A percentile compares a stretch with the other conserved stretches of the same genome.
Evolutionary conservation across 495 filamentous ascomycete genomes (phyloP).

Genomic region (Thozetella sp.): DNA sequence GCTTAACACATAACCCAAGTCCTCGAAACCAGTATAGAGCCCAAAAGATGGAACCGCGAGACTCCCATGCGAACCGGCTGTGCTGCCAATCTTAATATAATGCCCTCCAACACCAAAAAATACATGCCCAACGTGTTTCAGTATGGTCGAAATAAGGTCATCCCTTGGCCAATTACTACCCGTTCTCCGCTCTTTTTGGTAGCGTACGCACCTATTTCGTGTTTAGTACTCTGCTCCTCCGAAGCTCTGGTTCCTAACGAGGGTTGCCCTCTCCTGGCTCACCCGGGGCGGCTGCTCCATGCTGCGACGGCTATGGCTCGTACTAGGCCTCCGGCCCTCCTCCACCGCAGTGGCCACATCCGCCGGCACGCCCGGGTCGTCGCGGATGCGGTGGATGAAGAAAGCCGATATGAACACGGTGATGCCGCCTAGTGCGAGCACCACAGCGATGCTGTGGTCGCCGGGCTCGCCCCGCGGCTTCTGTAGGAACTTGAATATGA

Average conservation of each 20-base stretch:
- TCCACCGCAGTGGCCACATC: conserved; percentile 37
- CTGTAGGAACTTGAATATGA: conserved; percentile 80
- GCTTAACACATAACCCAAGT: no score
- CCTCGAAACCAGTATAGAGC: no score
- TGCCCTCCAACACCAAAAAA: no score
- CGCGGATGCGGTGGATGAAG: conserved; percentile 52
- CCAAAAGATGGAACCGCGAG: no score
- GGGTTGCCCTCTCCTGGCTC: conserved; percentile 41
- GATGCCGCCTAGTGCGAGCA: conserved; percentile 77
- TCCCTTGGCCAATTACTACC: background rate
- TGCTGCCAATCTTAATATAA: no score
- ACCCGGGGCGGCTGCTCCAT: conserved; percentile 32
- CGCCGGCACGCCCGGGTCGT: conserved; percentile 35
- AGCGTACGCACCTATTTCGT: background rate
- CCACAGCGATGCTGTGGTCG: conserved; percentile 85
- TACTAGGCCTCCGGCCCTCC: conserved; percentile 30
- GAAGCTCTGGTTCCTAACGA: conserved; percentile 47
- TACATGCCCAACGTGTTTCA: no score
- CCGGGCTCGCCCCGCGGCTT: conserved; percentile 80
- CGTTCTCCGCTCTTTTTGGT: background rate
- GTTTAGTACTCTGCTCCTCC: conserved; percentile 43
- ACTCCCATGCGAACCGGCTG: no score
- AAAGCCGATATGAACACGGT: conserved; percentile 78
- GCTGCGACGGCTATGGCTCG: conserved; percentile 25
- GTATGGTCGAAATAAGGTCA: background rate